Conservation (phyloP, 768 basidiomycete species). For the Wakefieldia striispora region DNA sequence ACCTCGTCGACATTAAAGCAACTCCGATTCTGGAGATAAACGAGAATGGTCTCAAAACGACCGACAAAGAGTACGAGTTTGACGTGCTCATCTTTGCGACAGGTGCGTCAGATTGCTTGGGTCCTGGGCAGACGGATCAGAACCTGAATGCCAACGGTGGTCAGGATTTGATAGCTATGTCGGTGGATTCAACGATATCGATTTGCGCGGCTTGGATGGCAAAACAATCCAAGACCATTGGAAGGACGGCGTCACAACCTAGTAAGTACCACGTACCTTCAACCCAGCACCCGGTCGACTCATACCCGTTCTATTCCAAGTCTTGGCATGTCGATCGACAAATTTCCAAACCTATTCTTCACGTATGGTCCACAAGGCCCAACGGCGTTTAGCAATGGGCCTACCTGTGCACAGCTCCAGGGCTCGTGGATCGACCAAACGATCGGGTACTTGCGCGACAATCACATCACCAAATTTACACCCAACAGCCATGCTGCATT, state of each 20-base stretch:
- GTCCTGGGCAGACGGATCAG: too few species aligned
- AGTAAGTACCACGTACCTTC: conserved; percentile 2
- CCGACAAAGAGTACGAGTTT: conserved; percentile 4
- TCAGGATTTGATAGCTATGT: conserved; percentile 12
- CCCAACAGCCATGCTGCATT: conserved; percentile 5
- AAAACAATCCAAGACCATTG: conserved; percentile 16
- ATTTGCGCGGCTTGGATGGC: conserved; percentile 11
- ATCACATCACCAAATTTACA: too few species aligned
- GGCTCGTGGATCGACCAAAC: conserved; percentile 10
- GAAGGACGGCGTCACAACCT: conserved; percentile 11
- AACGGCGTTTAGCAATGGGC: conserved; percentile 8
- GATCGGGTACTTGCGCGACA: conserved; percentile 7
- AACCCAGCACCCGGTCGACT: neutral
- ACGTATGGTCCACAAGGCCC: conserved; percentile 12
- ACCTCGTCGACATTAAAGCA: conserved; percentile 9
- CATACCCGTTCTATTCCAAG: neutral
- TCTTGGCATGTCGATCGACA: conserved; percentile 12
- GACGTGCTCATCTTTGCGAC: too few species aligned
- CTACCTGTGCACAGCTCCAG: conserved; percentile 5
- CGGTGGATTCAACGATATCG: conserved; percentile 6
- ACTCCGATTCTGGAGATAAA: conserved; percentile 9
- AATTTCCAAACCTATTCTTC: conserved; percentile 11
- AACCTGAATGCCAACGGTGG: neutral
- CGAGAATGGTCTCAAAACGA: conserved; percentile 8
- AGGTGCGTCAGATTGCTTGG: neutral